Evolutionary conservation across 768 basidiomycete species (phyloP).

Genomic region (Podaxis sp.): DNA sequence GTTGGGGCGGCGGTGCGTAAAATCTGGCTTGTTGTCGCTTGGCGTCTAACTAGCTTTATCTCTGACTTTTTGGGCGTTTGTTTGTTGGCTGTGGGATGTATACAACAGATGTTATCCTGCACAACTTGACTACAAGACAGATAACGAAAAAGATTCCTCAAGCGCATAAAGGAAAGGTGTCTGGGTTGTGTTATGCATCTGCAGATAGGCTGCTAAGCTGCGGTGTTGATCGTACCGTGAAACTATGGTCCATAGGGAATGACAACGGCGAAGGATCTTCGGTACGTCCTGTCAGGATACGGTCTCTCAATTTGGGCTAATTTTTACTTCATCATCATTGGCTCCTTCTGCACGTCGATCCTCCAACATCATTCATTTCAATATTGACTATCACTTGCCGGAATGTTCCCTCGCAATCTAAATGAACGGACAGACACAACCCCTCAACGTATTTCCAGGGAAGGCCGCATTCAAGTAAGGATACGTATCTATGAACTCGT

Average conservation of each 20-base stretch:
- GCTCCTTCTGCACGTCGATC: conserved; percentile 17
- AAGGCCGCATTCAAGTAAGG: conserved; percentile 90
- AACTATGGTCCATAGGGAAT: conserved; percentile 66
- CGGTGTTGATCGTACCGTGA: conserved; percentile 80
- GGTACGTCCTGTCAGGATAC: conserved; percentile 26
- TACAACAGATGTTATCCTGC: conserved; percentile 74
- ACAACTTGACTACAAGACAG: conserved; percentile 67
- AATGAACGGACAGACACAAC: conserved; percentile 33
- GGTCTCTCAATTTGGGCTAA: conserved; percentile 12
- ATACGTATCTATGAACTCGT: neutral
- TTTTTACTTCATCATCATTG: neutral
- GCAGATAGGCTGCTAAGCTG: conserved; percentile 67
- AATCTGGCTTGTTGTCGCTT: neutral
- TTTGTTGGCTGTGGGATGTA: neutral
- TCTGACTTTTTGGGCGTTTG: neutral
- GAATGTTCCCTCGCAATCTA: neutral
- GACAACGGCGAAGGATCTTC: conserved; percentile 24
- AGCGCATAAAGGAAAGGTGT: conserved; percentile 85
- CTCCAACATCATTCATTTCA: conserved; percentile 10
- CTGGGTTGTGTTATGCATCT: conserved; percentile 72
- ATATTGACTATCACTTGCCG: neutral
- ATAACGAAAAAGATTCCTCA: conserved; percentile 56
- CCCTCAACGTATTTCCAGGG: conserved; percentile 76
- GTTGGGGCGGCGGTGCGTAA: conserved; percentile 90
- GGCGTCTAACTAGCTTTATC: neutral